Base-by-base conservation (phyloP, 2,329 filamentous ascomycete genomes). In the Ascochyta viciae-villosae region DNA sequence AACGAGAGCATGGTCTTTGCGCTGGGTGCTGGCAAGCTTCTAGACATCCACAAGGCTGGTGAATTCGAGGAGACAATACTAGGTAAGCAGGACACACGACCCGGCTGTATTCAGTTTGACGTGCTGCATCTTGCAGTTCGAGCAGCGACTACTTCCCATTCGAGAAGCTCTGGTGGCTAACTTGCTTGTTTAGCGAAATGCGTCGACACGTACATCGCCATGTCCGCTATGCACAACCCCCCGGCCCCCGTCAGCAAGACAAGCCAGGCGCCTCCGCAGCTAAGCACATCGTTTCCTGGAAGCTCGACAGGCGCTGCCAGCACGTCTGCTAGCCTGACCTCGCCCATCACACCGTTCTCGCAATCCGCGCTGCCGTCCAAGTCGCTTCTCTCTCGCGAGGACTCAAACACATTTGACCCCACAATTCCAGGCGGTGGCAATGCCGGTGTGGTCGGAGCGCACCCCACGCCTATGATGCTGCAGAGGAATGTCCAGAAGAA, bases 41-140 rank as follows among this genome's bases (percentile, higher is more conserved):
- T 99, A 83, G 91, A 96, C 80, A 86, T 98, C 64, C 91, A 97
- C 71, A 85, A 89, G 50, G 89, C 91, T 48, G 90, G 92, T 77
- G 95, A 99, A 81, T 99, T 96, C 73, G 95, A 99, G 78, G 93
- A 99, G 81, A 99, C 95, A 54, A 98, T 99, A 80, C 93, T 98
- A 76, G 94, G 84, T 86, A 77, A 70, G 80, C 75, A 41, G 56
- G 37, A 24, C 51, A 52, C 55, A 50, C 46, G 26, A 47, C 53
- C 44, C 37, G 24, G 24, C 7, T 40, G n/a, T n/a, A 22, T 6
- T 4, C 27, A 26, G 29, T n/a, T 23, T 2, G 9, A 16, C 3
- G 16, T 26, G 12, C 35, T 55, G 13, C 27, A 15, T 23, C 12
- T 13, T 46, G n/a, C 4, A 15, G 3, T 6, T 13, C n/a, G 16